These are phyloP conservation scores for Symmetrospora coprosmae DNA, from an alignment of 768 basidiomycete species.

Conservation along the genomic window DNA sequence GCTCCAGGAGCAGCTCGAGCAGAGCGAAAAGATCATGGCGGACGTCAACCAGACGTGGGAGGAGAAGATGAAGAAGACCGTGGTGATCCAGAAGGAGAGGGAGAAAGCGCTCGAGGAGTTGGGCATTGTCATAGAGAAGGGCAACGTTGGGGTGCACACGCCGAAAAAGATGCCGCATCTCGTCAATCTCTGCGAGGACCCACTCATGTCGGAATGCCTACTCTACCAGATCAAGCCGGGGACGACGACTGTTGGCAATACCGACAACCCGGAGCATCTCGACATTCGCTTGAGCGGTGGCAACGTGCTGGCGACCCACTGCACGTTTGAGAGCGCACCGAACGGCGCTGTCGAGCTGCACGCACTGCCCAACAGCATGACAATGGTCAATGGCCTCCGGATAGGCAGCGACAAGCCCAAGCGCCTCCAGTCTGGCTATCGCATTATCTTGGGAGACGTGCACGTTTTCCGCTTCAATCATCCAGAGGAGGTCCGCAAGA, in stretches of 20 bases:
- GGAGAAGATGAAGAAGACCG: slow-evolving; percentile 75
- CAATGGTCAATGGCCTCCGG: slow-evolving; percentile 88
- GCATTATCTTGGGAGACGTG: slow-evolving; percentile 90
- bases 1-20: slow-evolving; percentile 88
- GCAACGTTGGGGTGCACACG: slow-evolving; percentile 87
- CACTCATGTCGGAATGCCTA: slow-evolving; percentile 70
- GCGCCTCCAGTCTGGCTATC: slow-evolving; percentile 82
- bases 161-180: slow-evolving; percentile 96
- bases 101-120: slow-evolving; percentile 95
- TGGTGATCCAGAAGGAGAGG: slow-evolving; percentile 88
- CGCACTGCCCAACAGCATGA: slow-evolving; percentile 63
- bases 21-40: slow-evolving; percentile 89
- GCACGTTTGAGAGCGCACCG: slow-evolving; percentile 71
- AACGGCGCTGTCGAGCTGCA: slow-evolving; percentile 59
- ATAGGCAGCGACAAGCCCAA: slow-evolving; percentile 58
- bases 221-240: slow-evolving; percentile 73
- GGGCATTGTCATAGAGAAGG: slow-evolving; percentile 91
- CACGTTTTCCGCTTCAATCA: slow-evolving; percentile 96
- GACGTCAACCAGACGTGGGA: slow-evolving; percentile 92
- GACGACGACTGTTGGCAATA: slow-evolving; percentile 67
- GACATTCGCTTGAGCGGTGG: slow-evolving; percentile 85
- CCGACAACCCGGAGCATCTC: slow-evolving; percentile 64
- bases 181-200: slow-evolving; percentile 71
- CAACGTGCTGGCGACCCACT: slow-evolving; percentile 83
- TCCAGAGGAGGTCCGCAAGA: slow-evolving; percentile 84